Evolutionary conservation across 192 early-diverging fungal species (phyloP), one percentile per base, ranked within the genome.

Genomic region (Linnemannia schmuckeri): DNA sequence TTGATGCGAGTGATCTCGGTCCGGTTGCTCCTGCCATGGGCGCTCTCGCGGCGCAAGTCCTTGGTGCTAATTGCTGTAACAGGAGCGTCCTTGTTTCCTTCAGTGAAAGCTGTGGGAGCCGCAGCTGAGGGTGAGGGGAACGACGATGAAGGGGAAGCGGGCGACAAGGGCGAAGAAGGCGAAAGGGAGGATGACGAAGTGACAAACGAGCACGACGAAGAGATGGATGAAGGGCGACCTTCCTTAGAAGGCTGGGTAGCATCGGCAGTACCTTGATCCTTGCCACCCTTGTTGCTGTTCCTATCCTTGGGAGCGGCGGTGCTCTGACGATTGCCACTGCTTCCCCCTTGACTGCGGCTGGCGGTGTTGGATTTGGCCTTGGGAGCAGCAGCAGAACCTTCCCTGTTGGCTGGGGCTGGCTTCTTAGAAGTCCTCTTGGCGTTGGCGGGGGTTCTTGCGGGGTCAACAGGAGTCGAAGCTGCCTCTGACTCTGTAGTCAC

Each of bases 121-220:
- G 82, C 44, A n/a, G 72, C 37, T 4, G 77, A 55, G 9, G 77
- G 63, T 7, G 82, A 79, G 30, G 68, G 20, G 49, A 63, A 72
- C 22, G 78, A 22, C 15, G 78, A 72, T 20, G 70, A 33, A 40
- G 47, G 52, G 24, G 74, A 81, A 24, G 74, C 42, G 13, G 82
- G 72, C 18, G 82, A 79, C 37, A 72, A 69, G 1, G 82, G 76
- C 17, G 76, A 74, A 5, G 77, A 75, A 27, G 82, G 82, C 40
- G 82, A 79, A 24, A 78, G 47, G 1, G 83, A 80, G 6, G 83
- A 85, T 3, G 83, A 84, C 38, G 77, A 82, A 5, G 76, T 82
- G 18, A 77, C 40, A 70, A 82, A 82, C 70, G 81, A 82, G 49
- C 75, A 72, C 1, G 81, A 82, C 37, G 81, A 82, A 1, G 76